Evolutionary conservation across 2,329 filamentous ascomycete species (phyloP), one percentile per base, ranked within the genome.

Genomic region (Sphaceloma murrayae): DNA sequence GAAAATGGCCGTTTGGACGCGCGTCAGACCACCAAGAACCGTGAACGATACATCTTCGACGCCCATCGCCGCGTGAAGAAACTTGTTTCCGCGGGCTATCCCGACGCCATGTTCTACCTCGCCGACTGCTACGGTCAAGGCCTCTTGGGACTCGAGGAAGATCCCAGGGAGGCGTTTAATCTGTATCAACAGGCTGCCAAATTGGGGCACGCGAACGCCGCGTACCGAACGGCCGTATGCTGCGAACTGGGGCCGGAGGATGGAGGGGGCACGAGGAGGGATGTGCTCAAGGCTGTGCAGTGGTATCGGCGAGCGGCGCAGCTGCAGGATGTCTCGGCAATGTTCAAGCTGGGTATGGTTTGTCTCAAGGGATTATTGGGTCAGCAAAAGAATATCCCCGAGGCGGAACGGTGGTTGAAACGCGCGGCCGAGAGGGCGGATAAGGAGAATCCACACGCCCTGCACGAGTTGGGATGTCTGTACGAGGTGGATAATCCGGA

Each of bases 301-400:
- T 98, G 91, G 91, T 98, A 98, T 64, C 87, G 89, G 61, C 83
- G 88, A 32, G 87, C 91, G 5, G 89, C 91, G 8, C 82, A 82
- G 9, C 71, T 96, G 2, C 89, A 91, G 2, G 89, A 98, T 57
- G 82, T 83, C 1, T 84, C 89, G 0, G 91, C 88, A 21, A 94
- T 96, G 86, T 98, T 95, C 69, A 98, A 98, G 65, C 79, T 96
- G 64, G 91, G 91, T 47, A 94, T 95, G 81, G 94, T 98, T 52
- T 69, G 85, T 49, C 75, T 96, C 45, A 96, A 96, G 63, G 91
- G 89, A 8, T 71, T 96, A 19, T 74, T 98, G n/a, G 88, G 88
- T 3, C 88, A 96, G 59, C 75, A 73, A 17, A 78, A 72, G 57
- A 94, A 93, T 57, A 76, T 85, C 2, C 75, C 82, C 32, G 91